phyloP scores from a whole-genome alignment of 371 early-diverging fungal genomes.

The Apophysomyces sp. region DNA sequence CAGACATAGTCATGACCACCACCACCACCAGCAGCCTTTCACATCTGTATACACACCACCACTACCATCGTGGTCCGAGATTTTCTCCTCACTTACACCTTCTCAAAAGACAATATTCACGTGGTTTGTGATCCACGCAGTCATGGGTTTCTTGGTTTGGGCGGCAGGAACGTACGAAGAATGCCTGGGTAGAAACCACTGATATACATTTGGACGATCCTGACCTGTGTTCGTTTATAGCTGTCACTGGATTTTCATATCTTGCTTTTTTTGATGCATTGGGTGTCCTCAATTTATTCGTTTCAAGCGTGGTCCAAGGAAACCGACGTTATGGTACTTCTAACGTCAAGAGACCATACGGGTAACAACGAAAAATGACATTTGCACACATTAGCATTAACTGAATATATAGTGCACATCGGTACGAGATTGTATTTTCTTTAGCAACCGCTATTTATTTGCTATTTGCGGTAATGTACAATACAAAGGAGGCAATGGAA shows the following conservation, averaged over 20 bases:
- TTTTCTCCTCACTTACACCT: constrained; percentile 49
- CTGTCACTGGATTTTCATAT: constrained; percentile 55
- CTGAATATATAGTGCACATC: constrained; percentile 41
- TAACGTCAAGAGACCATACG: constrained; percentile 60
- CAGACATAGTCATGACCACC: constrained; percentile 19
- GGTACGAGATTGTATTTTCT: constrained; percentile 62
- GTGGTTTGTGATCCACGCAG: constrained; percentile 50
- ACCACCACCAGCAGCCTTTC: constrained; percentile 40
- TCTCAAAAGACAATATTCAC: constrained; percentile 64
- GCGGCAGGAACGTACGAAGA: constrained; percentile 49
- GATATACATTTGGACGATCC: not conserved
- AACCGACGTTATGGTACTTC: constrained; percentile 44
- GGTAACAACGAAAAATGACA: constrained; percentile 32
- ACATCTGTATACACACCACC: constrained; percentile 34
- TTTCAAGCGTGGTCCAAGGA: constrained; percentile 52
- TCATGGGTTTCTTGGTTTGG: constrained; percentile 52
- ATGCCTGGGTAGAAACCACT: constrained; percentile 46
- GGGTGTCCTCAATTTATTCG: constrained; percentile 57
- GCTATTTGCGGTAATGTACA: constrained; percentile 66
- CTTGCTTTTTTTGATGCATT: constrained; percentile 65
- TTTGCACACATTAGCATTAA: not conserved
- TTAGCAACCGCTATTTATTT: constrained; percentile 59
- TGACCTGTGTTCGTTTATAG: constrained; percentile 24
- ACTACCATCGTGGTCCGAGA: constrained; percentile 39
- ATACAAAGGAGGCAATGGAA: constrained; percentile 66